These are phyloP conservation scores for Inga laurina DNA, from an alignment of 306 rosid species.

Conservation along the genomic window DNA sequence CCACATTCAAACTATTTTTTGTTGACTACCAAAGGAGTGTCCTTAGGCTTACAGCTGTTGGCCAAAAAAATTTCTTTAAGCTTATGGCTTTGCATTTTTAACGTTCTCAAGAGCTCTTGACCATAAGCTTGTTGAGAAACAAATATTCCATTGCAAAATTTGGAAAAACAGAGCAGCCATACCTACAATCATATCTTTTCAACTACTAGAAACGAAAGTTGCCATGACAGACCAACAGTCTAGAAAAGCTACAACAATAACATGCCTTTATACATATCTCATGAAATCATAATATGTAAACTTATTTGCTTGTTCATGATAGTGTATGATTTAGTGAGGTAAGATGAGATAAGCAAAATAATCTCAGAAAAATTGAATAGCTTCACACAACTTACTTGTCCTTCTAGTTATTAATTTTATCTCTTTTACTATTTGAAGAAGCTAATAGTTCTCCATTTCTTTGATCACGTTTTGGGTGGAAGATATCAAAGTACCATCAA, in stretches of 20 bases:
- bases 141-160: not conserved
- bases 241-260: not conserved
- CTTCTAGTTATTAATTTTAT: too few species aligned
- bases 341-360: too few species aligned
- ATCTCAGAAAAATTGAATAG: not conserved
- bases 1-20: not conserved
- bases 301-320: not conserved
- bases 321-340: too few species aligned
- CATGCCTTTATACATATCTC: too few species aligned
- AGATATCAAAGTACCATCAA: too few species aligned
- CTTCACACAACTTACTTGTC: too few species aligned
- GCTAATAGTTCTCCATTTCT: too few species aligned
- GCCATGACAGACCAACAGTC: not conserved
- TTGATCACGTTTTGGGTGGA: too few species aligned
- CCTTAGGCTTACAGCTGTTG: not conserved
- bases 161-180: not conserved
- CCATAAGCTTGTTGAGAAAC: not conserved
- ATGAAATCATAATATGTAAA: too few species aligned
- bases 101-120: not conserved
- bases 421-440: too few species aligned
- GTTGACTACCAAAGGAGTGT: not conserved
- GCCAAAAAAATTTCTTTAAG: too few species aligned
- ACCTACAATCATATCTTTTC: not conserved
- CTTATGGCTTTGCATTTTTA: too few species aligned
- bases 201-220: not conserved